Base-by-base conservation (phyloP, 176 grass and related monocot species). In the Echinochloa phyllopogon region DNA sequence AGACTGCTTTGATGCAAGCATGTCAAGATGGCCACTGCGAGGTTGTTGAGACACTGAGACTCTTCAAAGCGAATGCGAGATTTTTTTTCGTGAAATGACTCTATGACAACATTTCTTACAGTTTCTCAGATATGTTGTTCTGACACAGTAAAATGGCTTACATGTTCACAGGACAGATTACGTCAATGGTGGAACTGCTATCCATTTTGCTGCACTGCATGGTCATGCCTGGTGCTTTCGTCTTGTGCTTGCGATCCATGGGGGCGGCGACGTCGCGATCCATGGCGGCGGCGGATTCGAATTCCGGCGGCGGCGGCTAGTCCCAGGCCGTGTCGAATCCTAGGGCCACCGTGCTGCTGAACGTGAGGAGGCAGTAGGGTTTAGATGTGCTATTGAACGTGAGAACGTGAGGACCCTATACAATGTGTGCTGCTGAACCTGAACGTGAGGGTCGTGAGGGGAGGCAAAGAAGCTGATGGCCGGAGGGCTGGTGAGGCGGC, bases 1-100 rank as follows among this genome's bases (percentile, higher is more conserved):
- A 98, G 96, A 99, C 96, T 53, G 96, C 96, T 84, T 83, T 99
- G 50, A 99, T 99, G 96, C 96, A 94, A 92, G 96, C 96, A 70
- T 96, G 96, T 37, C 96, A 96, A 77, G 94, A 92, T 84, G 96
- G 96, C 55, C 93, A 96, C 20, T 94, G 96, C 93, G 93, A 99
- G 81, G 96, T 99, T 75, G 96, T 99, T 83, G 93, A 99, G 51
- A 92, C 91, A 44, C 74, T 99, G n/a, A 90, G 96, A 79, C 88
- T 99, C 51, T 96, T 94, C 67, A 88, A 91, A 89, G 89, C 93
- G 85, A 99, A 99, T 77, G 96, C 96, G 80, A 92, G 80, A n/a
- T 4, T 36, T 78, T 81, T 67, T 64, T 13, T 8, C 23, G n/a
- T 63, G 36, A 12, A n/a, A n/a, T 58, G 49, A 3, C 39, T 76